Percentiles rank a stretch among this genome's conserved stretches.
phyloP scores from a whole-genome alignment of 495 filamentous ascomycete species.

The Geoglossum glabrum region DNA sequence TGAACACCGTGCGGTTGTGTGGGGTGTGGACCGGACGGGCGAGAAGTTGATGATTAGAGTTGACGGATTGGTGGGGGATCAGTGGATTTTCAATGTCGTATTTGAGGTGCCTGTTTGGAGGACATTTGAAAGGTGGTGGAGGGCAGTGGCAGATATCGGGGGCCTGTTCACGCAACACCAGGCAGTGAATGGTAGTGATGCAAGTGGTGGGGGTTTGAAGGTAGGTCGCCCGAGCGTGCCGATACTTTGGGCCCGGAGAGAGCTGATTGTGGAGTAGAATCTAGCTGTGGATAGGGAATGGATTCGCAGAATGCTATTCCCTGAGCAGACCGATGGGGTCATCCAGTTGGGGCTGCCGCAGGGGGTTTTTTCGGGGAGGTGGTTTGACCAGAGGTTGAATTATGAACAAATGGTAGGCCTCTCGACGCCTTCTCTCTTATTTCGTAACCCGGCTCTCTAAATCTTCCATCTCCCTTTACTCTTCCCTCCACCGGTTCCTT shows the following conservation, averaged over 20 bases:
- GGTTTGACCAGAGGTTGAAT: constrained; percentile 27
- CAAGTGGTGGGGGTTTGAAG: too few species aligned
- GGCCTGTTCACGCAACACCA: too few species aligned
- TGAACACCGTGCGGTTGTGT: constrained; percentile 19
- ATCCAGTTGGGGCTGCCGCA: constrained; percentile 21
- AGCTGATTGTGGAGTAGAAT: not conserved
- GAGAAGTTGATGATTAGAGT: constrained; percentile 17
- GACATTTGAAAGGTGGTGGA: constrained; percentile 11
- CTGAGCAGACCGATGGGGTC: constrained; percentile 20
- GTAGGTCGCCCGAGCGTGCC: too few species aligned
- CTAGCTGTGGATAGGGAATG: constrained; percentile 11
- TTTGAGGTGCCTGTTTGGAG: constrained; percentile 15
- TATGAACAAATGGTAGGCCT: constrained; percentile 25
- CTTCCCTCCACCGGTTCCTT: not conserved
- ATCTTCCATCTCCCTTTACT: not conserved
- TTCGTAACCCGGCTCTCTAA: not conserved
- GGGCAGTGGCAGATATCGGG: constrained; percentile 15
- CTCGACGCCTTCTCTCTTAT: not conserved
- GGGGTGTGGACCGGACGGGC: constrained; percentile 17
- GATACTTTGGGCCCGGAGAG: not conserved
- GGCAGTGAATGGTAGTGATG: too few species aligned
- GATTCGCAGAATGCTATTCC: constrained; percentile 31
- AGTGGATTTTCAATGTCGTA: constrained; percentile 20
- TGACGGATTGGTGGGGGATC: constrained; percentile 12
- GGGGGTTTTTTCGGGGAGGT: constrained; percentile 12